A percentile compares a stretch with the other conserved stretches of the same genome.
These are phyloP conservation scores for Paratrypanosoma confusum DNA, from an alignment of 208 protist species.

Conservation along the genomic window DNA sequence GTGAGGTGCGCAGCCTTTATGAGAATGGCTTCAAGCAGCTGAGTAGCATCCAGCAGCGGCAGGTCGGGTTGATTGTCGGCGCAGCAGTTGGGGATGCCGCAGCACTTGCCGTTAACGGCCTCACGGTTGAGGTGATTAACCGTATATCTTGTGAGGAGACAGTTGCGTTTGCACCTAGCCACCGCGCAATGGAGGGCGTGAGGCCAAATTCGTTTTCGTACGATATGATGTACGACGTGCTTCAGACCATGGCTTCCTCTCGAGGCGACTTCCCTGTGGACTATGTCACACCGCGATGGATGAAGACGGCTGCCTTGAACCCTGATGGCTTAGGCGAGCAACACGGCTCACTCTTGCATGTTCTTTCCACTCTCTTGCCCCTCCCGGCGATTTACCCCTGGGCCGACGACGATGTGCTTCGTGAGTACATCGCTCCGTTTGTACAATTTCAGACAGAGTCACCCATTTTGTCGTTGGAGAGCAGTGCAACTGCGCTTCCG, in stretches of 20 bases:
- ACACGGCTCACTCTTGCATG: conserved; percentile 67
- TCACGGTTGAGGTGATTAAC: conserved; percentile 20
- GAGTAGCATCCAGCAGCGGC: conserved; percentile 65
- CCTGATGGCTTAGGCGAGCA: conserved; percentile 25
- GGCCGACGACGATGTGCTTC: conserved; percentile 47
- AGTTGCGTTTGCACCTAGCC: conserved; percentile 3
- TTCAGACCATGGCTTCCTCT: conserved; percentile 46
- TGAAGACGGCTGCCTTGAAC: conserved; percentile 17
- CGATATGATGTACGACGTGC: conserved; percentile 35
- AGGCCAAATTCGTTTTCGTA: conserved; percentile 51
- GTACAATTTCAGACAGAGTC: conserved; percentile 29
- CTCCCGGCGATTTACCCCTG: conserved; percentile 70
- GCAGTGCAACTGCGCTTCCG: neutral
- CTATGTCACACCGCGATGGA: conserved; percentile 28
- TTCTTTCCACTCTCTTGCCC: conserved; percentile 35
- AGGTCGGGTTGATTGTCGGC: conserved; percentile 65
- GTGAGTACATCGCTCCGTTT: conserved; percentile 33
- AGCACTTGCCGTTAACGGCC: conserved; percentile 39
- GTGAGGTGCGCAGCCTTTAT: conserved; percentile 66
- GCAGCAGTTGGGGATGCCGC: conserved; percentile 70
- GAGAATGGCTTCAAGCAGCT: conserved; percentile 80
- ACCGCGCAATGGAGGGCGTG: neutral
- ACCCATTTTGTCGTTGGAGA: conserved; percentile 10
- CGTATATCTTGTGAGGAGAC: conserved; percentile 6
- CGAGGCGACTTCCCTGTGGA: conserved; percentile 41